Evolutionary conservation across 129 eudicot genomes (phyloP), one percentile per base, ranked within the genome.

Genomic region (Erigeron canadensis): DNA sequence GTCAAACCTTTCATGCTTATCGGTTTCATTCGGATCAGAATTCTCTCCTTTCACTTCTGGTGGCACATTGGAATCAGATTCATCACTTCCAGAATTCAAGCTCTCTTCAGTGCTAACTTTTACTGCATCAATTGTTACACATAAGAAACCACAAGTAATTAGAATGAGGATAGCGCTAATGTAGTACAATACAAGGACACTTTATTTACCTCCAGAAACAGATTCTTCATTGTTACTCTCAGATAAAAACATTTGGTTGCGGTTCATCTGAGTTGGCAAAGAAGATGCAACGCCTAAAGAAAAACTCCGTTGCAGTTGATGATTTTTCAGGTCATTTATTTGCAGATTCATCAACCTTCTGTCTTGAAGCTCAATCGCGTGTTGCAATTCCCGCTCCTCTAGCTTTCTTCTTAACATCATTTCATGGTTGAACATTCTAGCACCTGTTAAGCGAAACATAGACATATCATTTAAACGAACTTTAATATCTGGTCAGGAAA

Each of bases 321-420:
- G 81, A 57, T 72, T 80, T 67, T 88, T 91, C 22, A 86, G 40
- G 34, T 91, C 93, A 22, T 70, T 63, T 19, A 94, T 81, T 67
- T 94, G 93, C 67, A 94, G 40, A 71, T 81, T 80, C 99, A 90
- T 87, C 28, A 94, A 76, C 62, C 99, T 82, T 75, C 96, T 62
- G 10, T 84, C 86, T 53, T 90, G 97, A 44, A 84, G 80, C 19
- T 90, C 99, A 68, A 94, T 84, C 1, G 97, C 96, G 23, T 94
- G 96, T 65, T 94, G 93, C 79, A 89, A 65, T 65, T 85, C 96
- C 10, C 86, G 88, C 71, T 94, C 89, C 77, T 90, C 99, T 61
- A 94, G 44, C 39, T 90, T 90, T 64, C 86, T 86, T 81, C 92
- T 94, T 82, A 86, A 72, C 61, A 90, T 65, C 87, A 86, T 70